Conservation (phyloP, 1,284 basidiomycete genomes). For the Coniferiporia sulphurascens region DNA sequence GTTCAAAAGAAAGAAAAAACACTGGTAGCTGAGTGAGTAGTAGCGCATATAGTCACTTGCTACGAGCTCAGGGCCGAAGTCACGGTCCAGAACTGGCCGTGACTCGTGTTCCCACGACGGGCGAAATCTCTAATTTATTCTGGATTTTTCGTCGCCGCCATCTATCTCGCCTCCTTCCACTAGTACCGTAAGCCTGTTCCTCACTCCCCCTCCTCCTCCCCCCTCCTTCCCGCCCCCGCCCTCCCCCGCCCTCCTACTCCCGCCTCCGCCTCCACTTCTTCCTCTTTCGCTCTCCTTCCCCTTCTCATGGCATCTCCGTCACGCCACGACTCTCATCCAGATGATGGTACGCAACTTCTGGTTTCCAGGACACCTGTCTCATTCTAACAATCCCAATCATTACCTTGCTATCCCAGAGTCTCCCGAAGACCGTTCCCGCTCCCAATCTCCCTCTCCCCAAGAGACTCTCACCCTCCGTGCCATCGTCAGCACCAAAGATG, state of each 20-base stretch:
- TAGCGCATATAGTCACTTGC: background rate
- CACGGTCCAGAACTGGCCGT: background rate
- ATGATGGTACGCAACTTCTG: slow-evolving; percentile 8
- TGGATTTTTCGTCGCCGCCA: background rate
- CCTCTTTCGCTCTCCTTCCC: slow-evolving; percentile 24
- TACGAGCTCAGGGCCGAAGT: background rate
- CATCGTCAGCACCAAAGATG: slow-evolving; percentile 94
- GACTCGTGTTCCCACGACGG: background rate
- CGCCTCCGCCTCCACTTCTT: slow-evolving; percentile 24
- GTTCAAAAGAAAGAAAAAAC: no score
- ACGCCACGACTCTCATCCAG: background rate
- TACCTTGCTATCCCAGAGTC: slow-evolving; percentile 1
- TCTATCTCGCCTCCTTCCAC: background rate
- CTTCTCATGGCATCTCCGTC: slow-evolving; percentile 28
- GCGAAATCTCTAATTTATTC: background rate
- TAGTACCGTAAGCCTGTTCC: no score
- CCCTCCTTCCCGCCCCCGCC: slow-evolving; percentile 11
- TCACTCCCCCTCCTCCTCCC: slow-evolving; percentile 4
- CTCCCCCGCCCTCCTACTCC: background rate
- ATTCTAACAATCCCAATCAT: background rate
- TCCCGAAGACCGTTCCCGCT: slow-evolving; percentile 43
- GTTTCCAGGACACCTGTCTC: background rate
- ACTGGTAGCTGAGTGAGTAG: no score
- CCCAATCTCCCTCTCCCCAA: slow-evolving; percentile 55
- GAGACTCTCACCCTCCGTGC: slow-evolving; percentile 85